Evolutionary conservation across 202 grass and related monocot species (phyloP).

Genomic region (Zoysia matrella): DNA sequence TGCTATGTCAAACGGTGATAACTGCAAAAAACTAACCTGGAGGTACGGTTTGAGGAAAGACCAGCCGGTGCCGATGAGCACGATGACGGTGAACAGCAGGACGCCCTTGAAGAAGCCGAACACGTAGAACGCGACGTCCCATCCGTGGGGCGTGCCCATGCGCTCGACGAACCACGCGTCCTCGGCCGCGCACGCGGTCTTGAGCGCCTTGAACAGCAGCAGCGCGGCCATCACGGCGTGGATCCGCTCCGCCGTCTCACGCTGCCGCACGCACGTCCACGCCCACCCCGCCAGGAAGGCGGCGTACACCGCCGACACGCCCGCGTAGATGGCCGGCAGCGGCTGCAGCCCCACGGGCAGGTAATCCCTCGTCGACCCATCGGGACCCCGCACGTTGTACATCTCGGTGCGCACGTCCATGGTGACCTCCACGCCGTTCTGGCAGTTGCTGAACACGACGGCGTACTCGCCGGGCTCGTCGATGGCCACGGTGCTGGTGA

Average conservation of each 20-base stretch:
- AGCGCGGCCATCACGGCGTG: slow-evolving; percentile 62
- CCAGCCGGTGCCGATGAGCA: slow-evolving; percentile 78
- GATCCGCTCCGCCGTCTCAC: slow-evolving; percentile 44
- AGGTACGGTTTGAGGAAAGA: slow-evolving; percentile 80
- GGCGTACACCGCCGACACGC: slow-evolving; percentile 49
- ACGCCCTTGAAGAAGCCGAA: slow-evolving; percentile 74
- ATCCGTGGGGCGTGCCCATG: slow-evolving; percentile 65
- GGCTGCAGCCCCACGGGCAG: slow-evolving; percentile 63
- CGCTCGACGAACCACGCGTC: slow-evolving; percentile 60
- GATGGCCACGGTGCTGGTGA: slow-evolving; percentile 41
- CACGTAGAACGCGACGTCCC: slow-evolving; percentile 79
- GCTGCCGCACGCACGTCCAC: slow-evolving; percentile 38
- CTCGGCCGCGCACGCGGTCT: slow-evolving; percentile 67
- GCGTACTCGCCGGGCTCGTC: slow-evolving; percentile 59
- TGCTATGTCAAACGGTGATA: not conserved
- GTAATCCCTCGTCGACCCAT: slow-evolving; percentile 45
- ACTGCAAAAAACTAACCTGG: slow-evolving; percentile 34
- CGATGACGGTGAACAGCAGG: slow-evolving; percentile 68
- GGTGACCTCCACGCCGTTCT: slow-evolving; percentile 55
- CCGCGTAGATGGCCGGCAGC: slow-evolving; percentile 57
- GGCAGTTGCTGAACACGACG: slow-evolving; percentile 65
- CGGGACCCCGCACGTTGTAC: slow-evolving; percentile 54
- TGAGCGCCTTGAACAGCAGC: slow-evolving; percentile 77
- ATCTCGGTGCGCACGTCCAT: slow-evolving; percentile 75
- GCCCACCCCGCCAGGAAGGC: slow-evolving; percentile 55